A percentile compares a stretch with the other conserved stretches of the same genome.
phyloP scores from a whole-genome alignment of 495 filamentous ascomycete genomes.

The Neurospora sp. region DNA sequence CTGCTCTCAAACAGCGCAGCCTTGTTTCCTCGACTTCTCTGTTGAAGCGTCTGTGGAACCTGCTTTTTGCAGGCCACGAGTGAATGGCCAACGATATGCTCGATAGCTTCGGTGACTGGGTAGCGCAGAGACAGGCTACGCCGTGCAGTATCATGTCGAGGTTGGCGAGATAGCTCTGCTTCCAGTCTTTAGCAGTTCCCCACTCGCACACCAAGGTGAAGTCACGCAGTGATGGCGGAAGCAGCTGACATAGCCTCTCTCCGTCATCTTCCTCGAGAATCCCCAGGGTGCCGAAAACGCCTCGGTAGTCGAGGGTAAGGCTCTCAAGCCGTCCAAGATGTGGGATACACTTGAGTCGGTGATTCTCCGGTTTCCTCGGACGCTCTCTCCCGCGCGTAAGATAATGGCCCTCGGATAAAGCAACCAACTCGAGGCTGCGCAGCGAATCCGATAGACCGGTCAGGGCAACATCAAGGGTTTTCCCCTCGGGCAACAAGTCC shows the following conservation, averaged over 20 bases:
- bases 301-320: constrained; percentile 23
- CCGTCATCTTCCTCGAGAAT: constrained; percentile 26
- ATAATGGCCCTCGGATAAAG: constrained; percentile 22
- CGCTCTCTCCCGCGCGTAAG: constrained; percentile 22
- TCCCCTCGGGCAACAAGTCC: constrained; percentile 19
- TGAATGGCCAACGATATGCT: constrained; percentile 23
- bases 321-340: constrained; percentile 14
- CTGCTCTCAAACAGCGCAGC: constrained; percentile 13
- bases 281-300: constrained; percentile 24
- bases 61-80: constrained; percentile 24
- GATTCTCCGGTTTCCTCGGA: constrained; percentile 25
- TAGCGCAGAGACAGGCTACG: constrained; percentile 17
- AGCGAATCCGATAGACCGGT: constrained; percentile 11
- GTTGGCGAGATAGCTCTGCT: constrained; percentile 22
- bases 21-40: constrained; percentile 19
- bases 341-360: constrained; percentile 23
- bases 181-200: constrained; percentile 24
- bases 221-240: constrained; percentile 17
- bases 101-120: constrained; percentile 8
- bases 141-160: constrained; percentile 25
- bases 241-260: constrained; percentile 20
- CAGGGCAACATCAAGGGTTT: constrained; percentile 20
- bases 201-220: constrained; percentile 26
- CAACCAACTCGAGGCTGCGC: constrained; percentile 18
- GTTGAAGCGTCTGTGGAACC: constrained; percentile 21